A percentile compares a stretch with the other conserved stretches of the same genome.
Conservation (phyloP, 805 yeast genomes). For the Wickerhamomyces strasburgensis region DNA sequence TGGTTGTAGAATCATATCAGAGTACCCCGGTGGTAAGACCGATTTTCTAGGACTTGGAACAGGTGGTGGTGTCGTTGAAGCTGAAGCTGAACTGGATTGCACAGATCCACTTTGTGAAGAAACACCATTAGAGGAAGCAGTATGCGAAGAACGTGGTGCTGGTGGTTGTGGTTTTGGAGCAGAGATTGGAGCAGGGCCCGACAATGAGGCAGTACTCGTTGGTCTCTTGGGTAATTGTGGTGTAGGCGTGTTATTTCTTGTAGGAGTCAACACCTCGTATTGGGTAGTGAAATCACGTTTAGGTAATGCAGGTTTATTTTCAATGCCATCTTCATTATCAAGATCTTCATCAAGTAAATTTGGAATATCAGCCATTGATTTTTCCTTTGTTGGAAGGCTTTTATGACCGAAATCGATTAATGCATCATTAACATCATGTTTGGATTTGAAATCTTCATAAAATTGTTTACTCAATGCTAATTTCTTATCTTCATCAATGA, state of each 20-base stretch:
- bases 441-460: slow-evolving; percentile 49
- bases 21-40: slow-evolving; percentile 33
- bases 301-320: slow-evolving; percentile 21
- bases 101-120: neutral
- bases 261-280: slow-evolving; percentile 16
- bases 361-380: slow-evolving; percentile 10
- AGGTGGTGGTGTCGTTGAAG: slow-evolving; percentile 23
- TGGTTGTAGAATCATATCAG: slow-evolving; percentile 30
- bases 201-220: slow-evolving; percentile 7
- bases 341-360: slow-evolving; percentile 21
- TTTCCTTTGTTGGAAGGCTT: slow-evolving; percentile 6
- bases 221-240: slow-evolving; percentile 14
- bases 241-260: slow-evolving; percentile 14
- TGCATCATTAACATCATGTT: slow-evolving; percentile 27
- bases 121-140: neutral
- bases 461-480: slow-evolving; percentile 50
- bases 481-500: slow-evolving; percentile 62
- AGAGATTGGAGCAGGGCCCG: slow-evolving; percentile 3
- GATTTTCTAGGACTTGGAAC: slow-evolving; percentile 29
- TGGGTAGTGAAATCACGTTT: slow-evolving; percentile 6
- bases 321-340: slow-evolving; percentile 18
- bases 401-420: slow-evolving; percentile 20
- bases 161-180: slow-evolving; percentile 12
- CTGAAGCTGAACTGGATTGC: neutral
- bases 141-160: slow-evolving; percentile 11